A percentile compares a stretch with the other conserved stretches of the same genome.
These are phyloP conservation scores for Eimeria acervulina DNA, from an alignment of 169 alveolate species.

Conservation along the genomic window DNA sequence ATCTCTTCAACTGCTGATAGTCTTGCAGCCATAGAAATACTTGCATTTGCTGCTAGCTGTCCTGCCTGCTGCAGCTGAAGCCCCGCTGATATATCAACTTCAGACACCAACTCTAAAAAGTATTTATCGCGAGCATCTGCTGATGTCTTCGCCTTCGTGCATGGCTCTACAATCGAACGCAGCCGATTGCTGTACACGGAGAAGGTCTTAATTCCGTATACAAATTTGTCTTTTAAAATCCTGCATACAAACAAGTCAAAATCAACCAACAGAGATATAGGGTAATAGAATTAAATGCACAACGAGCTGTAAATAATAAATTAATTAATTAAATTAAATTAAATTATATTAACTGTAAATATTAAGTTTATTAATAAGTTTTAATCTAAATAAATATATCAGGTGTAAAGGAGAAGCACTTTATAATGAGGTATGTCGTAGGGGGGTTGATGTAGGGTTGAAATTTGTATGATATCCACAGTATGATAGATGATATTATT, in stretches of 20 bases:
- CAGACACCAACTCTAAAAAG: conserved; percentile 92
- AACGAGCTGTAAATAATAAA: background rate
- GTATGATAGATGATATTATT: too few species aligned
- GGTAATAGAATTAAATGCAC: too few species aligned
- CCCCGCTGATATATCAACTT: conserved; percentile 89
- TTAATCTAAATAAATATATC: too few species aligned
- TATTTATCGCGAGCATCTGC: conserved; percentile 95
- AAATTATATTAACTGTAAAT: background rate
- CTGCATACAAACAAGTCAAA: background rate
- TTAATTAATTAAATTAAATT: background rate
- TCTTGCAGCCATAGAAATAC: conserved; percentile 75
- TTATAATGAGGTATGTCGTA: too few species aligned
- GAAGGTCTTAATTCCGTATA: conserved; percentile 91
- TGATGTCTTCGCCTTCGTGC: conserved; percentile 91
- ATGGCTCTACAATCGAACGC: conserved; percentile 93
- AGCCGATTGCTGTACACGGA: conserved; percentile 91
- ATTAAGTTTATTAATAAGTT: too few species aligned
- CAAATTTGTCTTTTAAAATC: conserved; percentile 34
- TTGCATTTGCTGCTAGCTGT: background rate
- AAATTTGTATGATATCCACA: too few species aligned
- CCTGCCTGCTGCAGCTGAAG: conserved; percentile 86
- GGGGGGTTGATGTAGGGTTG: too few species aligned
- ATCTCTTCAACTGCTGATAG: conserved; percentile 79
- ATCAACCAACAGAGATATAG: too few species aligned
- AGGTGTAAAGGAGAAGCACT: too few species aligned